Evolutionary conservation across 352 stramenopile genomes (phyloP), one percentile per base, ranked within the genome.

Genomic region (Globisporangium nodosum): DNA sequence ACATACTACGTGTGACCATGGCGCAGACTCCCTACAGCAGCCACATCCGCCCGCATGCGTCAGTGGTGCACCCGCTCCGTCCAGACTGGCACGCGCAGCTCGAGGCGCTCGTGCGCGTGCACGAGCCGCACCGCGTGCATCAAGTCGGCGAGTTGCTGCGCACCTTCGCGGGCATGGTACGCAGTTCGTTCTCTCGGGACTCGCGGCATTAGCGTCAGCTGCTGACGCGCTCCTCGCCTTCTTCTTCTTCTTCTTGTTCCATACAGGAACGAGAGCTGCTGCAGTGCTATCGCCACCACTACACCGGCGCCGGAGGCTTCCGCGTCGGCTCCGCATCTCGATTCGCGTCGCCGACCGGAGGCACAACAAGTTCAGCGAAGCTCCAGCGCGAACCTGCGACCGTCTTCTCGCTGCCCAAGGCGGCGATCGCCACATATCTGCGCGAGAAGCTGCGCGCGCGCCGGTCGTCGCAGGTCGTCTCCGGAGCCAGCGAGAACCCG

Each of bases 211-310:
- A 16, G 46, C 46, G 1, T 16, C 21, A 4, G 12, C 21, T 2
- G 15, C 47, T 18, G 12, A 52, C 47, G 5, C 5, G 37, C 21
- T 27, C 24, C 2, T 27, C 24, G 24, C 24, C n/a, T 49, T 20
- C 18, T 60, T 16, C 21, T 49, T 3, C 13, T 50, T 33, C 1
- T 16, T 58, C 18, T 48, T 43, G 21, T 27, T 15, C 46, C 1
- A 5, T 7, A 27, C 30, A 73, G 71, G 79, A 89, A 20, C 70
- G 68, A n/a, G 79, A 89, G 47, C 63, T 87, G 30, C 47, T 87
- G 47, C 73, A 81, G 58, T 86, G 76, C 62, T 87, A 86, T 58
- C 79, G 79, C 43, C 76, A 85, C 53, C 85, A 77, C 54, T 87
- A 86, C 71, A 70, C 74, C 0, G 66, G 73, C 58, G 69, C 66